Evolutionary conservation across 2,329 filamentous ascomycete species (phyloP), one percentile per base, ranked within the genome.

Genomic region (Hypoxylon sp.): DNA sequence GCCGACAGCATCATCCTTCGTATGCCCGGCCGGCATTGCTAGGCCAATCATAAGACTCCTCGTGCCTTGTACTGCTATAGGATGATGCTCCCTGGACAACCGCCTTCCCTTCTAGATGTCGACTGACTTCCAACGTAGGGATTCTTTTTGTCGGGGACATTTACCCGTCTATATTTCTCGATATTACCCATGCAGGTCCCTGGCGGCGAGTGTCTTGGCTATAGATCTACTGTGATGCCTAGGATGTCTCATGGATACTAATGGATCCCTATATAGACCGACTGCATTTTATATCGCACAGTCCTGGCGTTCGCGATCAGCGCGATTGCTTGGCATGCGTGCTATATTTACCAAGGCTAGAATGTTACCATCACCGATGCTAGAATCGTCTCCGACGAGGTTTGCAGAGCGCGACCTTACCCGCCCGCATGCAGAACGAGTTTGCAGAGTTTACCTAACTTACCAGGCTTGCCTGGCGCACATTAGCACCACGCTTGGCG

Each of bases 131-230:
- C 15, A 42, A 29, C 29, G 42, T 27, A 31, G 21, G 55, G 32
- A 62, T 62, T 59, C 6, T 59, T 58, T 59, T 55, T 24, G 35
- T 32, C 52, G 46, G 32, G 21, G 35, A 54, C 19, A 68, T 68
- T 68, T 70, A 68, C 46, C 68, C 68, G 65, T 70, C 35, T 51
- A 70, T 65, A 68, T 65, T 65, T 65, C 56, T 69, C 29, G 48
- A 69, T 62, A 65, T 71, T 66, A 44, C 56, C 56, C 59, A 64
- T 67, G 66, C 59, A 67, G 62, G 69, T 65, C 66, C 60, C 39
- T 62, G 54, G 53, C 47, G 47, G 32, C 19, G 46, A 56, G 48
- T 19, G 42, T 69, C 65, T 62, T 66, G 52, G 62, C 62, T 62
- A 56, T 32, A 56, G 17, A 48, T 58, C 24, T 48, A 44, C 52